Conservation (phyloP, 2,329 filamentous ascomycete genomes). For the Aspergillus sp. region DNA sequence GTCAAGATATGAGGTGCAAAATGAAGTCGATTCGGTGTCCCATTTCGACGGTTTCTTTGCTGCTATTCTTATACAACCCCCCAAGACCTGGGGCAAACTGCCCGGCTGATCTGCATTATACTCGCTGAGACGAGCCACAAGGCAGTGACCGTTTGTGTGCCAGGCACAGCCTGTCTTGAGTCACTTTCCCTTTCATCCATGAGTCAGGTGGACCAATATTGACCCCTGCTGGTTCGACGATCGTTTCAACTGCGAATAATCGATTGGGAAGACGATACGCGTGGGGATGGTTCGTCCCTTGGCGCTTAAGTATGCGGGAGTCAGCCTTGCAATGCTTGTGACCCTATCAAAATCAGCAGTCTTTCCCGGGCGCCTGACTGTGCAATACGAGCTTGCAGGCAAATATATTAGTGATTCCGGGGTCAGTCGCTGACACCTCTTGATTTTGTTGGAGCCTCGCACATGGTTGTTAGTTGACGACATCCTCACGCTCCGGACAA, state of each 20-base stretch:
- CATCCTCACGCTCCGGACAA: neutral
- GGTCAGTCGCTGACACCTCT: slow-evolving; percentile 1
- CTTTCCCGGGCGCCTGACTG: slow-evolving; percentile 4
- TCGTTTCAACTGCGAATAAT: slow-evolving; percentile 1
- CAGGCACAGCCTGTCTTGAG: slow-evolving; percentile 14
- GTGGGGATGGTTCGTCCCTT: slow-evolving; percentile 10
- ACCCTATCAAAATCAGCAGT: slow-evolving; percentile 18
- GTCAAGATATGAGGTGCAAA: neutral
- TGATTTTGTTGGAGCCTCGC: neutral
- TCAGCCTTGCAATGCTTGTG: slow-evolving; percentile 20
- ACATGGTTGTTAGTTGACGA: neutral
- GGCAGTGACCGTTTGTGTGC: slow-evolving; percentile 15
- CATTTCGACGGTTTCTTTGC: neutral
- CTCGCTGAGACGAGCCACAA: slow-evolving; percentile 15
- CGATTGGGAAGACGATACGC: neutral
- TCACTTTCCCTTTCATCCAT: slow-evolving; percentile 14
- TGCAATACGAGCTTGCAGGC: neutral
- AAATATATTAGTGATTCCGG: neutral
- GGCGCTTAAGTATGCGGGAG: slow-evolving; percentile 11
- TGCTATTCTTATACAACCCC: slow-evolving; percentile 11
- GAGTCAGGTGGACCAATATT: slow-evolving; percentile 19
- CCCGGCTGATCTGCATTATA: slow-evolving; percentile 14
- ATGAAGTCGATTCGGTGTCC: neutral
- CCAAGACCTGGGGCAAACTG: neutral
- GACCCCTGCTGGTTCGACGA: neutral